phyloP scores from a whole-genome alignment of 345 rosid species.

The Isatis tinctoria region DNA sequence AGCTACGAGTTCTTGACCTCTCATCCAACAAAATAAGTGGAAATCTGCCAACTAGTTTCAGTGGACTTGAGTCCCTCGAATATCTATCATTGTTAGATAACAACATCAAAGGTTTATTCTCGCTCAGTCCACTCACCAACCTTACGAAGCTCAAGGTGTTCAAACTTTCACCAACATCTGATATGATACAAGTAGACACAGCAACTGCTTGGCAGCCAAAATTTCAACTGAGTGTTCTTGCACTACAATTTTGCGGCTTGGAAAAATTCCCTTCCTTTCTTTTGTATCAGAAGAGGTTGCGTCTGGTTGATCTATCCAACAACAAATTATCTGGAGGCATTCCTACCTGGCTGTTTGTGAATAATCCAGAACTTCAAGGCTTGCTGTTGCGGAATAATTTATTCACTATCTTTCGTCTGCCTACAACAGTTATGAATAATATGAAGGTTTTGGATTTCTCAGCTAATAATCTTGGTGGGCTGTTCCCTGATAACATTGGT shows the following conservation, averaged over 20 bases:
- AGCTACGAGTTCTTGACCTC: conserved; percentile 9
- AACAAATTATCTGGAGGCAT: conserved; percentile 13
- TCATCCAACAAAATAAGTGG: conserved; percentile 13
- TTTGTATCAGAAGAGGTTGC: conserved; percentile 1
- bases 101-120: background rate
- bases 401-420: conserved; percentile 3
- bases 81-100: conserved; percentile 18
- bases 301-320: conserved; percentile 13
- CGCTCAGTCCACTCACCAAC: background rate
- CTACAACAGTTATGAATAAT: background rate
- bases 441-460: background rate
- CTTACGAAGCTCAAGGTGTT: conserved; percentile 26
- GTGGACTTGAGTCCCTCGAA: background rate
- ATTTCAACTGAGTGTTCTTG: conserved; percentile 4
- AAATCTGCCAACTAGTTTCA: background rate
- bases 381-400: conserved; percentile 8
- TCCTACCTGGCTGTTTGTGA: conserved; percentile 12
- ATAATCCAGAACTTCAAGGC: conserved; percentile 10
- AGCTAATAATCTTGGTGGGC: background rate
- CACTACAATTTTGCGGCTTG: background rate
- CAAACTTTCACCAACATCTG: background rate
- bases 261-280: conserved; percentile 12
- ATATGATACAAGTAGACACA: background rate
- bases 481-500: background rate
- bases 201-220: background rate